Percentiles rank a stretch among this genome's conserved stretches.
Conservation (phyloP, 2,329 filamentous ascomycete species). For the Volutella citrinella region DNA sequence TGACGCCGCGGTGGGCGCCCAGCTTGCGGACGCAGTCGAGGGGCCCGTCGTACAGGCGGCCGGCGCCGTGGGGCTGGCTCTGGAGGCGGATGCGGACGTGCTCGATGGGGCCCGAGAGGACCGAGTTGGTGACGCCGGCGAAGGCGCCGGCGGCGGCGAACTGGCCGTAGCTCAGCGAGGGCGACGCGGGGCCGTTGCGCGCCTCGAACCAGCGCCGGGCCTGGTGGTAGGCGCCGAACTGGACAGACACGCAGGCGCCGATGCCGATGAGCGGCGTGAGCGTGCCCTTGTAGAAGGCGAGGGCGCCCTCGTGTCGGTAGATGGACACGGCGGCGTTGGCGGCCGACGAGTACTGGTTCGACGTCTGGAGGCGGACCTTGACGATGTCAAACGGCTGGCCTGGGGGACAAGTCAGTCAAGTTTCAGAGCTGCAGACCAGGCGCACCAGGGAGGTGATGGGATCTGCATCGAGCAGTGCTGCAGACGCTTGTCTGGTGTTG, state of each 20-base stretch:
- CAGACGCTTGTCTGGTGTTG: no score
- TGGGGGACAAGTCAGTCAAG: no score
- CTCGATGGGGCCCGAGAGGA: slow-evolving; percentile 89
- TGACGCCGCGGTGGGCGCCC: slow-evolving; percentile 58
- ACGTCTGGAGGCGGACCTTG: slow-evolving; percentile 95
- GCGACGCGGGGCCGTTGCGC: slow-evolving; percentile 59
- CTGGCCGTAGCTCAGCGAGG: slow-evolving; percentile 71
- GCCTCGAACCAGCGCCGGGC: slow-evolving; percentile 83
- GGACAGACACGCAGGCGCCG: slow-evolving; percentile 95
- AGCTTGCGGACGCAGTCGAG: slow-evolving; percentile 90
- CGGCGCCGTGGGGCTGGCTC: slow-evolving; percentile 87
- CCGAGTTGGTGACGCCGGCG: slow-evolving; percentile 85
- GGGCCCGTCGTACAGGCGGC: slow-evolving; percentile 76
- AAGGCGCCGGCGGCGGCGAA: slow-evolving; percentile 92
- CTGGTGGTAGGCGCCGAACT: slow-evolving; percentile 96
- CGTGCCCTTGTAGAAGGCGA: slow-evolving; percentile 98
- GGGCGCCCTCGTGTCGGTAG: slow-evolving; percentile 79
- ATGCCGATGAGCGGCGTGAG: slow-evolving; percentile 93
- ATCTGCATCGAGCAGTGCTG: no score
- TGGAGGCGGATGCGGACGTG: slow-evolving; percentile 95
- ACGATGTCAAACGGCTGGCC: slow-evolving; percentile 84
- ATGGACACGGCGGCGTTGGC: slow-evolving; percentile 79
- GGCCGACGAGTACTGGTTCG: slow-evolving; percentile 75
- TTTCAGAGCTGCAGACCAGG: no score
- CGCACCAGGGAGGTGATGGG: no score